Evolutionary conservation across 2,329 filamentous ascomycete species (phyloP).

Genomic region (Fusarium bulbicola): DNA sequence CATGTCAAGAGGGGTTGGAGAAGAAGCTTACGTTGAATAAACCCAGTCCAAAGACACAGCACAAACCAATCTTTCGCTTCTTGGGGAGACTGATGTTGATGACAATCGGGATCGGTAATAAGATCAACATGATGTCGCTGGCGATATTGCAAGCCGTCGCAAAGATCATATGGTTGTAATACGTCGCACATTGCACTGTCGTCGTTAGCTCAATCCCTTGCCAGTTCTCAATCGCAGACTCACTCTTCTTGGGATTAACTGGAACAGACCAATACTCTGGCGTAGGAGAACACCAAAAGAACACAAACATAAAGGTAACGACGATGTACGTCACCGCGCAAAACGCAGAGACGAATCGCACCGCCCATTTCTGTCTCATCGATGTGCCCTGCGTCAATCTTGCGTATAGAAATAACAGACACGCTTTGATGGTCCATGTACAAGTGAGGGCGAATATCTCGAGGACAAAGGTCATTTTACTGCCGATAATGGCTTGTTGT

Average conservation of each 20-base stretch:
- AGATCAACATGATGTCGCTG: slow-evolving; percentile 55
- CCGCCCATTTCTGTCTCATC: slow-evolving; percentile 47
- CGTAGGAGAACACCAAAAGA: slow-evolving; percentile 63
- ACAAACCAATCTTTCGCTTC: slow-evolving; percentile 61
- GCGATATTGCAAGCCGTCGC: slow-evolving; percentile 58
- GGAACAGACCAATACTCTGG: slow-evolving; percentile 62
- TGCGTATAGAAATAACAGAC: slow-evolving; percentile 61
- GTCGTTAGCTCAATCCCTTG: slow-evolving; percentile 1
- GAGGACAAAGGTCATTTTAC: slow-evolving; percentile 62
- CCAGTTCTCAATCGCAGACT: not conserved
- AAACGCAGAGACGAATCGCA: slow-evolving; percentile 56
- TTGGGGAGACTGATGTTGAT: slow-evolving; percentile 51
- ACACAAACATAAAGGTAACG: slow-evolving; percentile 60
- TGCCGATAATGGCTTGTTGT: slow-evolving; percentile 57
- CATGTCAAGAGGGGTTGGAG: not conserved
- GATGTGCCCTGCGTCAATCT: slow-evolving; percentile 55
- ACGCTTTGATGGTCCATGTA: slow-evolving; percentile 63
- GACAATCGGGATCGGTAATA: slow-evolving; percentile 57
- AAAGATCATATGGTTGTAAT: slow-evolving; percentile 58
- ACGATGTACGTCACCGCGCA: slow-evolving; percentile 56
- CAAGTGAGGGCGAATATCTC: slow-evolving; percentile 62
- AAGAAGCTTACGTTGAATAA: slow-evolving; percentile 51
- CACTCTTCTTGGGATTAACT: slow-evolving; percentile 34
- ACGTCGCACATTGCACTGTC: slow-evolving; percentile 55
- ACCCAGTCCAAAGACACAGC: slow-evolving; percentile 65